These are phyloP conservation scores for Globisporangium barbulae DNA, from an alignment of 352 stramenopile genomes.

Conservation along the genomic window DNA sequence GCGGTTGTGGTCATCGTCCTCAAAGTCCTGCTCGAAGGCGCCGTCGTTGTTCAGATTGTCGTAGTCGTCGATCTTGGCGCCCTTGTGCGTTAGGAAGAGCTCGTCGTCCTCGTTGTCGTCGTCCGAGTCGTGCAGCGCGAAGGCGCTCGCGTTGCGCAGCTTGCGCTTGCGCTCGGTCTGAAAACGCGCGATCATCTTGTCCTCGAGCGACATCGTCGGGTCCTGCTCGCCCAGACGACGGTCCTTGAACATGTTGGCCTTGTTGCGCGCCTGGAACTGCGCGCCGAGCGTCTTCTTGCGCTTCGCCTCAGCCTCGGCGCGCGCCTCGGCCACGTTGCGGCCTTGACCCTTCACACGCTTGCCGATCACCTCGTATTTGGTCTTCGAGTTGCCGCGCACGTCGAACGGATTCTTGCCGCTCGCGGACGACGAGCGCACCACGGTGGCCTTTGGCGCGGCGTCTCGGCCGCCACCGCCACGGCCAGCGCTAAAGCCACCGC, in stretches of 20 bases:
- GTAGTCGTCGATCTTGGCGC: conserved; percentile 76
- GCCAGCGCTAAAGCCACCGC: conserved; percentile 20
- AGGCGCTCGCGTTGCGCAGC: conserved; percentile 68
- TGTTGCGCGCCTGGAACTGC: conserved; percentile 82
- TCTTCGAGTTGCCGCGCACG: conserved; percentile 76
- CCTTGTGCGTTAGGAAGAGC: conserved; percentile 76
- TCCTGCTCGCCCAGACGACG: conserved; percentile 83
- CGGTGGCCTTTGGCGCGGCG: conserved; percentile 20
- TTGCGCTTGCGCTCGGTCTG: conserved; percentile 87
- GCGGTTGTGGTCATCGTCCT: conserved; percentile 71
- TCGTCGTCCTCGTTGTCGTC: conserved; percentile 63
- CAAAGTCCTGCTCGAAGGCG: conserved; percentile 41
- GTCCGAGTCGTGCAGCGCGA: conserved; percentile 79
- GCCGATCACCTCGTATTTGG: conserved; percentile 91
- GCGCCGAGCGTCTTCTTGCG: conserved; percentile 81
- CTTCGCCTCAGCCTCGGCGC: conserved; percentile 79
- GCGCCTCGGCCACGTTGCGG: conserved; percentile 84
- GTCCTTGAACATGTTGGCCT: conserved; percentile 89
- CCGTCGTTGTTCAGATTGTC: conserved; percentile 52
- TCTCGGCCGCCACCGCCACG: background rate
- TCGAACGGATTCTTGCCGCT: conserved; percentile 87
- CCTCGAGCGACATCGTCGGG: conserved; percentile 83
- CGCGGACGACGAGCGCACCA: conserved; percentile 20
- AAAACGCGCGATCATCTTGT: conserved; percentile 92
- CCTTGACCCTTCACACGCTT: conserved; percentile 85